phyloP scores from a whole-genome alignment of 148 eudicot species.

The Rhododendron griersonianum region DNA sequence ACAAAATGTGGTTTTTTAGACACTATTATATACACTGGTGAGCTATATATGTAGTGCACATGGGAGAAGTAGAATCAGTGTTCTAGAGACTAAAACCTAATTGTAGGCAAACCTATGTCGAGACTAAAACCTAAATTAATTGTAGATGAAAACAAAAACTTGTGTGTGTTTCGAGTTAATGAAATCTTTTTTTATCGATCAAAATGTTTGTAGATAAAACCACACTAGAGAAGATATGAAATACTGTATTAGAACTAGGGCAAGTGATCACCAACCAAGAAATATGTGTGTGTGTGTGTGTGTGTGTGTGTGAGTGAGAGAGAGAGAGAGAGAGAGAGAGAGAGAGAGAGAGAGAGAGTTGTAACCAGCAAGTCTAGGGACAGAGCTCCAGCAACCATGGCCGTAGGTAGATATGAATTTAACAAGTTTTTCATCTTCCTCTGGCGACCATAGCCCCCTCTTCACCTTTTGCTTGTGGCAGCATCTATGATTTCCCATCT shows the following conservation, averaged over 20 bases:
- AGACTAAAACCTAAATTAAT: no score
- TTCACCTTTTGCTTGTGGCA: not conserved
- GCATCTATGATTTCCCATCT: not conserved
- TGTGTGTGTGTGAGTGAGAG: not conserved
- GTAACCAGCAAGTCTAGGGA: not conserved
- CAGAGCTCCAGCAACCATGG: conserved; percentile 3
- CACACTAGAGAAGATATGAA: no score
- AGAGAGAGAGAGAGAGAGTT: not conserved
- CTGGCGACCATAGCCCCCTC: not conserved
- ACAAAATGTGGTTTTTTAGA: no score
- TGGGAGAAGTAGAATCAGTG: no score
- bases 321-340: not conserved
- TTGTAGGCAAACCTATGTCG: not conserved
- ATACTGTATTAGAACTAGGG: not conserved
- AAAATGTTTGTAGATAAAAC: no score
- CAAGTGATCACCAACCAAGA: not conserved
- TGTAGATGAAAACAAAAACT: not conserved
- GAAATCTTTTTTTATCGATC: no score
- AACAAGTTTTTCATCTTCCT: not conserved
- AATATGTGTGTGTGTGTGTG: no score
- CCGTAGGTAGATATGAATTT: not conserved
- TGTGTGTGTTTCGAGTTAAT: no score
- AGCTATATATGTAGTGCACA: no score
- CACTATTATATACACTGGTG: no score
- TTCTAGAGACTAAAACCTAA: no score